Evolutionary conservation across 106 monocot species (phyloP).

Genomic region (Dioscorea zingiberensis): DNA sequence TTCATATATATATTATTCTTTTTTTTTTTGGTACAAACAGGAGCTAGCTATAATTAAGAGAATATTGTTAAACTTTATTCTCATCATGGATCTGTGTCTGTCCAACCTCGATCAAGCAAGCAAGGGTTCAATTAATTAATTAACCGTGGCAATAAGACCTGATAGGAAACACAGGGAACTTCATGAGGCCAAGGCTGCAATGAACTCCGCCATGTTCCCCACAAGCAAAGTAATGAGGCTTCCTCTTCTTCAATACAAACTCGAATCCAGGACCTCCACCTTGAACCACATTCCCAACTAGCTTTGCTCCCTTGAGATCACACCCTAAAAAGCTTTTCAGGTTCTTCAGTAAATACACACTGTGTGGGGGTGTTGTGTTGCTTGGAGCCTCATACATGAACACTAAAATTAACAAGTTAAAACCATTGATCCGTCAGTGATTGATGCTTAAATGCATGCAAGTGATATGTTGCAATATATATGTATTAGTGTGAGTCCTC

Average conservation of each 20-base stretch:
- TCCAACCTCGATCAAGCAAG: no score
- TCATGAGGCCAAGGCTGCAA: constrained; percentile 61
- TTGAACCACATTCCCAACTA: constrained; percentile 35
- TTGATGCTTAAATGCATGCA: no score
- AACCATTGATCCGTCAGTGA: background rate
- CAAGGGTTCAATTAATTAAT: no score
- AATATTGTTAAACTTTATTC: no score
- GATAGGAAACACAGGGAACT: constrained; percentile 38
- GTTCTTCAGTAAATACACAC: constrained; percentile 47
- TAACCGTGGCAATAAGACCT: constrained; percentile 16
- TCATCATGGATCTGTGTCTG: no score
- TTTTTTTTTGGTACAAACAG: no score
- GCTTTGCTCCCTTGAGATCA: constrained; percentile 35
- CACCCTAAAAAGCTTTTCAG: constrained; percentile 27
- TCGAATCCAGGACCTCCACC: constrained; percentile 47
- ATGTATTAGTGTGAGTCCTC: no score
- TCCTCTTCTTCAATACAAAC: constrained; percentile 48
- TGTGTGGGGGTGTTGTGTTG: constrained; percentile 41
- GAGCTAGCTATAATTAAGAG: no score
- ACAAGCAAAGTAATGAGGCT: constrained; percentile 54
- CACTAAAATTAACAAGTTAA: constrained; percentile 20
- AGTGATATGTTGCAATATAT: no score
- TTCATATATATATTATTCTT: no score
- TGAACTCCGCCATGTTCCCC: constrained; percentile 46
- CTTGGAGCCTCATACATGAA: constrained; percentile 71